phyloP scores from a whole-genome alignment of 2,329 filamentous ascomycete species.

The Orbilia javanica region DNA sequence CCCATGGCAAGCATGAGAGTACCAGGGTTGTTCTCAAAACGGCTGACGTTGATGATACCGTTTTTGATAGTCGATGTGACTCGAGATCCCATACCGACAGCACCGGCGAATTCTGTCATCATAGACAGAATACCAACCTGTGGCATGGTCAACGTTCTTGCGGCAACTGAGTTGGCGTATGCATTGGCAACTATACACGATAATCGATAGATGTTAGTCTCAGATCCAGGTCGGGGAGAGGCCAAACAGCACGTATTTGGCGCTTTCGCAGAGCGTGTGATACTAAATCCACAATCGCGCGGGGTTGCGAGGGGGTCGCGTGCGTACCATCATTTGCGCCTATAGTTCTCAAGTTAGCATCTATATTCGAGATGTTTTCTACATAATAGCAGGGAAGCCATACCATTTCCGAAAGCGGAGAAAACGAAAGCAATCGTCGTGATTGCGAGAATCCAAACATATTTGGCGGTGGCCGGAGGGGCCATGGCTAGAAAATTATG shows the following conservation, averaged over 20 bases:
- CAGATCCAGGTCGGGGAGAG: not conserved
- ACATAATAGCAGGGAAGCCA: not conserved
- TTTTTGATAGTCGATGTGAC: constrained; percentile 85
- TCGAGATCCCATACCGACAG: constrained; percentile 76
- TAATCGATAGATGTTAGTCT: not conserved
- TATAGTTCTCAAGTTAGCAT: constrained; percentile 5
- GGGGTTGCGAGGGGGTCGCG: not conserved
- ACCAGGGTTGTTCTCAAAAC: constrained; percentile 67
- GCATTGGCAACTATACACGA: constrained; percentile 76
- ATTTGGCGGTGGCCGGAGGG: constrained; percentile 27
- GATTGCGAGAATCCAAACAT: constrained; percentile 55
- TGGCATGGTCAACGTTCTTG: constrained; percentile 77
- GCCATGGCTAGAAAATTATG: constrained; percentile 14
- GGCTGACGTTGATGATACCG: constrained; percentile 65
- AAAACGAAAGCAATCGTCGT: constrained; percentile 50
- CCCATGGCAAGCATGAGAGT: constrained; percentile 71
- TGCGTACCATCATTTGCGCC: constrained; percentile 39
- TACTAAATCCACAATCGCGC: too few species aligned
- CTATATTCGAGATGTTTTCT: not conserved
- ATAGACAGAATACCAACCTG: constrained; percentile 76
- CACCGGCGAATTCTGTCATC: constrained; percentile 77
- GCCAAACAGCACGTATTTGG: not conserved
- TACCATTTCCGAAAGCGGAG: constrained; percentile 54
- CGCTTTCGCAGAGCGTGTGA: not conserved
- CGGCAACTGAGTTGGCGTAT: constrained; percentile 84